Conservation (phyloP, 441 rosid genomes). For the Theobroma grandiflorum region DNA sequence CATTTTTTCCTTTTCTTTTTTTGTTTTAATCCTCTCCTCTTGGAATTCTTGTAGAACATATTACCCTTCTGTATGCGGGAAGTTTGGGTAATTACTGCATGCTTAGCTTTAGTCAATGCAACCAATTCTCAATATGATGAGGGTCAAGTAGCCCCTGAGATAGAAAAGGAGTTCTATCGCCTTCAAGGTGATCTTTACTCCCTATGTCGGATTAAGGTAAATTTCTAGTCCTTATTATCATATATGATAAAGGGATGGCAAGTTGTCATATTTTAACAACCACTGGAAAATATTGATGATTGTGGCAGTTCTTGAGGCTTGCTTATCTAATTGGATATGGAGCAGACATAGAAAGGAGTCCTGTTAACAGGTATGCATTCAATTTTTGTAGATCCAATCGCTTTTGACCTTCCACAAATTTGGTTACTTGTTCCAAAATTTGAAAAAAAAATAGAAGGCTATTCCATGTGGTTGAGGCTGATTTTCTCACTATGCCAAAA, state of each 20-base stretch:
- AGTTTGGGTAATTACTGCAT: slow-evolving; percentile 97
- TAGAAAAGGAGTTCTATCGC: slow-evolving; percentile 94
- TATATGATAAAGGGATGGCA: slow-evolving; percentile 14
- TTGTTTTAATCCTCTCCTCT: slow-evolving; percentile 26
- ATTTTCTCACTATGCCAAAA: background rate
- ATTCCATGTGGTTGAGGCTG: background rate
- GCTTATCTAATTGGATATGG: slow-evolving; percentile 97
- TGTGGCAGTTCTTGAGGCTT: slow-evolving; percentile 96
- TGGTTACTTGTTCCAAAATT: slow-evolving; percentile 20
- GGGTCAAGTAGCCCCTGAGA: slow-evolving; percentile 72
- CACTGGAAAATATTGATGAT: slow-evolving; percentile 37
- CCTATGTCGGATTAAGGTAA: slow-evolving; percentile 89
- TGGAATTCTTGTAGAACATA: slow-evolving; percentile 53
- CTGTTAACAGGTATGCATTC: slow-evolving; percentile 80
- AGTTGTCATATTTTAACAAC: slow-evolving; percentile 19
- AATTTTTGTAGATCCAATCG: slow-evolving; percentile 22
- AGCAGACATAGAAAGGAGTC: slow-evolving; percentile 89
- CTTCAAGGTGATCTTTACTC: slow-evolving; percentile 98
- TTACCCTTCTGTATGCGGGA: slow-evolving; percentile 95
- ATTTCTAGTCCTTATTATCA: slow-evolving; percentile 30
- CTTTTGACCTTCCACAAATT: slow-evolving; percentile 10
- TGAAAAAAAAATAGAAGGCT: background rate
- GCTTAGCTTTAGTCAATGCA: slow-evolving; percentile 76
- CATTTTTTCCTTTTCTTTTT: slow-evolving; percentile 13
- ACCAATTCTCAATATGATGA: slow-evolving; percentile 75